These are phyloP conservation scores for Plasmodium gonderi DNA, from an alignment of 169 alveolate genomes.

Conservation along the genomic window DNA sequence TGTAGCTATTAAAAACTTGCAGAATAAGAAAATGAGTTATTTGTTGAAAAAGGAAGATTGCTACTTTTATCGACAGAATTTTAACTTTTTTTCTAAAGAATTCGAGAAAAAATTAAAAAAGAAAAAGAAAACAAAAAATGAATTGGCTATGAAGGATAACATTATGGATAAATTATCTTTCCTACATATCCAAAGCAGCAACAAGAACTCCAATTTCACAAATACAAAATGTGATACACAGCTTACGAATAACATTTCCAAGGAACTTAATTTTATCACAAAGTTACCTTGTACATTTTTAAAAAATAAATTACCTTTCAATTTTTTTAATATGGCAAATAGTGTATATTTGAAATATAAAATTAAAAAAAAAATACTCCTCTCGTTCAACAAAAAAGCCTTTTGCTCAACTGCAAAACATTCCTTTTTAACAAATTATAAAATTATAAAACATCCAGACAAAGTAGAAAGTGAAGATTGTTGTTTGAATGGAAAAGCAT, in stretches of 20 bases:
- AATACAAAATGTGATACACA: constrained; percentile 25
- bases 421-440: constrained; percentile 29
- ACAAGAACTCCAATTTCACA: background rate
- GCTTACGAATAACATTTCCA: background rate
- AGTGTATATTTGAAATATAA: constrained; percentile 25
- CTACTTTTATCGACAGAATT: constrained; percentile 38
- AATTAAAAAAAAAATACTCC: constrained; percentile 1
- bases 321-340: constrained; percentile 41
- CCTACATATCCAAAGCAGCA: background rate
- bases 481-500: constrained; percentile 39
- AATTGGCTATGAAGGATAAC: background rate
- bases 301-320: constrained; percentile 24
- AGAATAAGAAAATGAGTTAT: constrained; percentile 34
- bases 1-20: background rate
- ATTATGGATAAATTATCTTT: background rate
- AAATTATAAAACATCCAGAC: constrained; percentile 52
- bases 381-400: constrained; percentile 17
- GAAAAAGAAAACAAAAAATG: constrained; percentile 11
- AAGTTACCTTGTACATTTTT: background rate
- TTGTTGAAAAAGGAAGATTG: constrained; percentile 41
- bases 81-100: constrained; percentile 28
- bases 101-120: constrained; percentile 12
- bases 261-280: constrained; percentile 7
- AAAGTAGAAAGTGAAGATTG: constrained; percentile 43
- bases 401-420: background rate